phyloP scores from a whole-genome alignment of 768 basidiomycete species.

The Podaxis sp. region DNA sequence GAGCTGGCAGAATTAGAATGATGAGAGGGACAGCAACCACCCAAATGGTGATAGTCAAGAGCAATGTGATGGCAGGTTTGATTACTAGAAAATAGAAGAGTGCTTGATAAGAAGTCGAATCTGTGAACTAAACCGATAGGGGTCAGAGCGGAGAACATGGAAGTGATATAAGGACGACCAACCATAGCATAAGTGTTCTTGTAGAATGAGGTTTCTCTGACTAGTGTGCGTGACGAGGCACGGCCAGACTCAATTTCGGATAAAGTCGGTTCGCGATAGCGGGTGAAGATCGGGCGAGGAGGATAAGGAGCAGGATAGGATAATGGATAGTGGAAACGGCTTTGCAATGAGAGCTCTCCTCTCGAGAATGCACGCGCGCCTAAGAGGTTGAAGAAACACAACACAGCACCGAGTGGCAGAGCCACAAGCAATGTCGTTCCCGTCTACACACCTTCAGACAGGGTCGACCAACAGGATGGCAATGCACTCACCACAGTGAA shows the following conservation, averaged over 20 bases:
- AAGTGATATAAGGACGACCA: constrained; percentile 17
- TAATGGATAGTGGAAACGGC: constrained; percentile 63
- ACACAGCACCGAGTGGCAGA: constrained; percentile 68
- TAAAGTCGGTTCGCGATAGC: constrained; percentile 43
- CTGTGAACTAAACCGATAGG: constrained; percentile 55
- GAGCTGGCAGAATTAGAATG: constrained; percentile 61
- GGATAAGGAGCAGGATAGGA: constrained; percentile 60
- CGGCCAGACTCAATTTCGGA: constrained; percentile 47
- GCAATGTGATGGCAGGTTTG: constrained; percentile 75
- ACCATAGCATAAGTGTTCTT: constrained; percentile 82
- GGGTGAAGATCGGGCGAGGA: constrained; percentile 74
- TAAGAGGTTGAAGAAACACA: constrained; percentile 74
- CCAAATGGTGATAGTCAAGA: constrained; percentile 52
- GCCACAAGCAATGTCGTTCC: constrained; percentile 80
- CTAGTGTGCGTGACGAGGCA: constrained; percentile 18
- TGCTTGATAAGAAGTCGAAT: constrained; percentile 78
- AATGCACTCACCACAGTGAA: constrained; percentile 67
- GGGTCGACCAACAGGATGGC: neutral
- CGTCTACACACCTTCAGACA: constrained; percentile 34
- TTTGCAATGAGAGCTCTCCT: constrained; percentile 72
- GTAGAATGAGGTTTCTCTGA: constrained; percentile 70
- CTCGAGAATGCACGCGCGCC: constrained; percentile 69
- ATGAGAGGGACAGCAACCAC: constrained; percentile 55
- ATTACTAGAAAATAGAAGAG: constrained; percentile 87
- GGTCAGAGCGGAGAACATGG: neutral